Percentiles rank a stretch among this genome's conserved stretches.
Conservation (phyloP, 257 asterid genomes). For the Agastache rugosa region DNA sequence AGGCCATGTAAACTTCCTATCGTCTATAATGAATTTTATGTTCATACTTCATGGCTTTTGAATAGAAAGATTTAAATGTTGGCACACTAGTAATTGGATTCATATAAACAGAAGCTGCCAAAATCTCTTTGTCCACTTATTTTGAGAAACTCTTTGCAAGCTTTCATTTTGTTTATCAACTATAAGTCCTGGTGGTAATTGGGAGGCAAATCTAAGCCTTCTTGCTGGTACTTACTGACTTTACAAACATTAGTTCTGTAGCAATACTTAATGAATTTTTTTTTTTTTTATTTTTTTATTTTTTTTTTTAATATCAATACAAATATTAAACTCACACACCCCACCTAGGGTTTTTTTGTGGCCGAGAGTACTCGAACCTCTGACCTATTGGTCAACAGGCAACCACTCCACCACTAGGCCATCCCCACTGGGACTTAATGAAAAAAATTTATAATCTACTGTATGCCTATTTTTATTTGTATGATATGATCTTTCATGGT, state of each 20-base stretch:
- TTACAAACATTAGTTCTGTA: neutral
- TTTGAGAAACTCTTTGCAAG: neutral
- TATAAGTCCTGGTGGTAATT: too few relatives aligned
- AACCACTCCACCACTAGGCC: too few relatives aligned
- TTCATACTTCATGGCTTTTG: neutral
- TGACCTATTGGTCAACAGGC: too few relatives aligned
- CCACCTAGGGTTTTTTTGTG: too few relatives aligned
- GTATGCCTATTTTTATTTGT: slow-evolving; percentile 2
- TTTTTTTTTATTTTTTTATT: too few relatives aligned
- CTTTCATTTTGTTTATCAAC: too few relatives aligned
- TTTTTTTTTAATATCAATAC: too few relatives aligned
- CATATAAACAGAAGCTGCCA: neutral
- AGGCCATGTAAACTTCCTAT: neutral
- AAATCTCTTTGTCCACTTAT: neutral
- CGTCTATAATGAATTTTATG: slow-evolving; percentile 6
- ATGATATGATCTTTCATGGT: neutral
- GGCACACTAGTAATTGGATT: neutral
- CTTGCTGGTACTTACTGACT: neutral
- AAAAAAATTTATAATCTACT: too few relatives aligned
- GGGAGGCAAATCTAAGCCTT: neutral
- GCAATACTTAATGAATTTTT: too few relatives aligned
- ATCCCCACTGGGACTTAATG: too few relatives aligned
- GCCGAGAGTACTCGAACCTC: too few relatives aligned
- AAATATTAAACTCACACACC: too few relatives aligned
- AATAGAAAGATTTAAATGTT: neutral